These are phyloP conservation scores for Zygotorulaspora chibaensis DNA, from an alignment of 805 yeast species.

Conservation along the genomic window DNA sequence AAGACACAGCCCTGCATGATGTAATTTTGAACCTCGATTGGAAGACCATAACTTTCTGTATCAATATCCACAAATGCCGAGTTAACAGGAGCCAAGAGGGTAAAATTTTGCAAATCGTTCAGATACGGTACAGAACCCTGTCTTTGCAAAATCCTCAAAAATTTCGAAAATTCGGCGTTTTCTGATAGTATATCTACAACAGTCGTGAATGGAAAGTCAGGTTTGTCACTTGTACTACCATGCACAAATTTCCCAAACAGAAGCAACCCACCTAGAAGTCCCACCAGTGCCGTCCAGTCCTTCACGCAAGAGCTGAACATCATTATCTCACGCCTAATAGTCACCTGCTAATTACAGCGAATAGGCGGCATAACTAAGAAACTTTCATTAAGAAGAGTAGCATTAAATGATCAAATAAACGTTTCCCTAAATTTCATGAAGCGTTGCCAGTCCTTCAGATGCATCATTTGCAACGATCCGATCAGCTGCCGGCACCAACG, in stretches of 20 bases:
- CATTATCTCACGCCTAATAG: not conserved
- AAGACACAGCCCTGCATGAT: slow-evolving; percentile 37
- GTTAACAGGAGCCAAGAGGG: slow-evolving; percentile 77
- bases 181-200: slow-evolving; percentile 68
- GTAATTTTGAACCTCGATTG: slow-evolving; percentile 27
- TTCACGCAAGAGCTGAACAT: not conserved
- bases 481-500: too few relatives aligned
- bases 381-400: too few relatives aligned
- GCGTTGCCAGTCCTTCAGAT: too few relatives aligned
- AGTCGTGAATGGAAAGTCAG: slow-evolving; percentile 35
- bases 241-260: not conserved
- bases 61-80: slow-evolving; percentile 53
- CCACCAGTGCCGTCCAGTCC: not conserved
- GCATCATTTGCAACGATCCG: too few relatives aligned
- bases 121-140: slow-evolving; percentile 58
- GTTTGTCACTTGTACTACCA: not conserved
- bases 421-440: too few relatives aligned
- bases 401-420: too few relatives aligned
- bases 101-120: slow-evolving; percentile 56
- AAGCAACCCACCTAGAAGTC: not conserved
- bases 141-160: slow-evolving; percentile 57
- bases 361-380: too few relatives aligned
- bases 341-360: too few relatives aligned
- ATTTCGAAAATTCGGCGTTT: slow-evolving; percentile 62
- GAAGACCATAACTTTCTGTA: slow-evolving; percentile 1